Evolutionary conservation across 148 eudicot species (phyloP), one percentile per base, ranked within the genome.

Genomic region (Mesembryanthemum crystallinum): DNA sequence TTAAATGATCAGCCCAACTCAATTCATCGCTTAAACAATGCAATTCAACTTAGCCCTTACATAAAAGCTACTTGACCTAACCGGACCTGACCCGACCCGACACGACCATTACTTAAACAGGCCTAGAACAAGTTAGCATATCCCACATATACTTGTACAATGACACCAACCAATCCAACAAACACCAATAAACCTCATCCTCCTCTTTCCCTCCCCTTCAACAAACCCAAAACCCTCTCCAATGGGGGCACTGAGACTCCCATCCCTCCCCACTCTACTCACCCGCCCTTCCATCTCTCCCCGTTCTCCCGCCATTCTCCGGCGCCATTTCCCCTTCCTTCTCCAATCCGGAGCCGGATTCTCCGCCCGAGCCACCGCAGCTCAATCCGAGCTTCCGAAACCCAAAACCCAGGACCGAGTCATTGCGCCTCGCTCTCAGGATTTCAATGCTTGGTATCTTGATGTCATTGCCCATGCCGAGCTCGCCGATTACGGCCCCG

Each of bases 401-500:
- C 69, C 81, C 32, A 78, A 81, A 49, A 73, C 79, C 7, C 84
- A 85, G 45, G 97, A 94, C 20, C 81, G 86, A 81, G 79, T 62
- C 0, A 86, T 92, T 15, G 88, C 98, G 8, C 98, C 94, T 33
- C 85, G 99, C 32, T 91, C 98, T 8, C 85, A 86, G 84, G 98
- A 96, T 80, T 96, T 96, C 84, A 96, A 83, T 73, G 94, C 88
- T 0, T 96, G 99, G 99, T 96, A 96, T 45, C 86, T 91, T 33
- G 99, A 96, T 76, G 73, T 96, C 21, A 91, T 96, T 64, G 87
- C 92, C 29, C 79, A 79, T 66, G 98, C 98, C 14, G 94, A 96
- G 81, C 88, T 96, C 59, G 94, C 99, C 8, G 99, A 96, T 87
- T 92, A 96, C 25, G 99, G 99, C 8, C 99, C 99, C 1, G 99